Evolutionary conservation across 2,329 filamentous ascomycete species (phyloP), one percentile per base, ranked within the genome.

Genomic region (Microcera coccophila): DNA sequence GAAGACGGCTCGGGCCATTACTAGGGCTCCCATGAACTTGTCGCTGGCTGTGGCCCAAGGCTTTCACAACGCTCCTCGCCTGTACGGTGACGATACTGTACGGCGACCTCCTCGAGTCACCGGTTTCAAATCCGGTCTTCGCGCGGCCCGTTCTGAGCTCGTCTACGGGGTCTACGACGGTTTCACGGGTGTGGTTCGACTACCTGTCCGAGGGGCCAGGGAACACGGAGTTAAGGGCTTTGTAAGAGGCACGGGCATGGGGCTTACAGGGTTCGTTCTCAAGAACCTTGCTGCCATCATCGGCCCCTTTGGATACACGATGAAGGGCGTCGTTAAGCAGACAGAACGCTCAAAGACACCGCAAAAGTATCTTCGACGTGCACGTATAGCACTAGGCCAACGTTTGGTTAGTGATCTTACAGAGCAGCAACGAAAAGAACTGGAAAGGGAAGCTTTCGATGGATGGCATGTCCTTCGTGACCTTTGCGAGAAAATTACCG

Each of bases 71-170:
- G 81, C 81, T 0, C 83, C 83, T 2, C 75, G 81, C 2, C 69
- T 87, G 0, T 87, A 87, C 52, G 83, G 82, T 12, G 84, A 87
- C 53, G 75, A 79, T 37, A 86, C 82, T 2, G 84, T 87, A 2
- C 75, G 84, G 3, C 73, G 74, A 2, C 79, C 81, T 1, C 73
- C 73, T 2, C 74, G 80, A 7, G 77, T 87, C 32, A 85, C 81
- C 1, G 84, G 82, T 2, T 73, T 86, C 44, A 70, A 73, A 38
- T 85, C 81, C 2, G 84, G 83, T 1, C 66, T 82, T 9, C 72
- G 71, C 28, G 82, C 82, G 0, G 81, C 81, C 0, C 69, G 79
- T 5, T 67, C 75, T 45, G 82, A 84, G 58, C 76, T 86, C 21
- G 62, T 74, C 1, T 81, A 78, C 45, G 82, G 82, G 4, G 64